Evolutionary conservation across 345 rosid species (phyloP).

Genomic region (Boechera divaricarpa): DNA sequence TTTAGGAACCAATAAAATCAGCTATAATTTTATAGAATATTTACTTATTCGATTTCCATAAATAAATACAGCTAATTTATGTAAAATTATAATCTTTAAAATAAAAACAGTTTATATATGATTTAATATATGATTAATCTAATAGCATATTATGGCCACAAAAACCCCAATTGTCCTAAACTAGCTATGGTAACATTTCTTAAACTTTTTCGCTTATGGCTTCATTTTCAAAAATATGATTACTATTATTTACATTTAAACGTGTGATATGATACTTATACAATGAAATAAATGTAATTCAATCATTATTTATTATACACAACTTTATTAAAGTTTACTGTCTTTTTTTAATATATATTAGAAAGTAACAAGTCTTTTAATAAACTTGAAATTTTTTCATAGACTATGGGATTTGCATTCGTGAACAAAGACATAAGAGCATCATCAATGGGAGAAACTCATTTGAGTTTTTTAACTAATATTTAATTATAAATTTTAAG

Average conservation of each 20-base stretch:
- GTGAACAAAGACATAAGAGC: conserved; percentile 36
- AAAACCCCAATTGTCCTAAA: conserved; percentile 31
- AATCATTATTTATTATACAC: background rate
- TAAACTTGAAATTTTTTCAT: background rate
- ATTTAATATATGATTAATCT: no score
- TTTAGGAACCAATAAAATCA: no score
- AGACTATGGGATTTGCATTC: no score
- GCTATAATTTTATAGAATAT: no score
- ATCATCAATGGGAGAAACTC: conserved; percentile 37
- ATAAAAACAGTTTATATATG: no score
- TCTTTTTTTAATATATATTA: background rate
- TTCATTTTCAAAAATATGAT: background rate
- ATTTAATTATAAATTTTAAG: no score
- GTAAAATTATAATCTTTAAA: no score
- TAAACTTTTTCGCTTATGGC: background rate
- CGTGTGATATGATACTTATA: background rate
- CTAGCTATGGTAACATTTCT: conserved; percentile 40
- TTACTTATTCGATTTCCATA: no score
- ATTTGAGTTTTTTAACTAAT: no score
- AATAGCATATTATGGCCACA: background rate
- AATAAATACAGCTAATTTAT: no score
- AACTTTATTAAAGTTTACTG: background rate
- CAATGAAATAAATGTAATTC: background rate
- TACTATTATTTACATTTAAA: background rate
- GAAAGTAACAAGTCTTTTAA: background rate